A percentile compares a stretch with the other conserved stretches of the same genome.
Conservation (phyloP, 2,329 filamentous ascomycete species). For the Alternaria atra region DNA sequence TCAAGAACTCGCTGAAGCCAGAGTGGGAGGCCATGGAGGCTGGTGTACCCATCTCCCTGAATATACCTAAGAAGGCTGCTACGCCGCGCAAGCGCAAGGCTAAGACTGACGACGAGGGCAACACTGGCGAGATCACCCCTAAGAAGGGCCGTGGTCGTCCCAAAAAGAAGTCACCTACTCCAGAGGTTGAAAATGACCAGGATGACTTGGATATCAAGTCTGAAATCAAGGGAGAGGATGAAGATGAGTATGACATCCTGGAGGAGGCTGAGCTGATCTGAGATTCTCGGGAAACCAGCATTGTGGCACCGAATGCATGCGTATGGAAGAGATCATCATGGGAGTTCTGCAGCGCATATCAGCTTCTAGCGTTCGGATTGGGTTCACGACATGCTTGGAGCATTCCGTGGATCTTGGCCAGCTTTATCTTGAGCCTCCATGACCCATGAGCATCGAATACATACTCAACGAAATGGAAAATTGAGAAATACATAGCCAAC, state of each 20-base stretch:
- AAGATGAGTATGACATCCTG: background rate
- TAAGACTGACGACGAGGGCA: slow-evolving; percentile 15
- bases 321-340: background rate
- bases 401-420: background rate
- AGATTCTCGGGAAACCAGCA: background rate
- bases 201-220: background rate
- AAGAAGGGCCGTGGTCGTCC: slow-evolving; percentile 11
- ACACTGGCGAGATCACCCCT: background rate
- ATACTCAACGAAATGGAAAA: background rate
- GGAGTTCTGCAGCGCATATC: background rate
- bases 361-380: background rate
- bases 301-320: background rate
- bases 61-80: slow-evolving; percentile 14
- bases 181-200: background rate
- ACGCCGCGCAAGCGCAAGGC: slow-evolving; percentile 33
- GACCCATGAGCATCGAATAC: accelerated
- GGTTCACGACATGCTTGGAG: background rate
- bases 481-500: background rate
- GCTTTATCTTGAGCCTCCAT: too few species aligned
- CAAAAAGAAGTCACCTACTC: slow-evolving; percentile 5
- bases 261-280: background rate
- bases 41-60: background rate
- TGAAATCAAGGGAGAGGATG: slow-evolving; percentile 5
- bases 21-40: slow-evolving; percentile 24
- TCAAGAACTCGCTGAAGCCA: slow-evolving; percentile 23